These are phyloP conservation scores for Dictyostelium firmibasis DNA, from an alignment of 78 protist genomes.

Conservation along the genomic window DNA sequence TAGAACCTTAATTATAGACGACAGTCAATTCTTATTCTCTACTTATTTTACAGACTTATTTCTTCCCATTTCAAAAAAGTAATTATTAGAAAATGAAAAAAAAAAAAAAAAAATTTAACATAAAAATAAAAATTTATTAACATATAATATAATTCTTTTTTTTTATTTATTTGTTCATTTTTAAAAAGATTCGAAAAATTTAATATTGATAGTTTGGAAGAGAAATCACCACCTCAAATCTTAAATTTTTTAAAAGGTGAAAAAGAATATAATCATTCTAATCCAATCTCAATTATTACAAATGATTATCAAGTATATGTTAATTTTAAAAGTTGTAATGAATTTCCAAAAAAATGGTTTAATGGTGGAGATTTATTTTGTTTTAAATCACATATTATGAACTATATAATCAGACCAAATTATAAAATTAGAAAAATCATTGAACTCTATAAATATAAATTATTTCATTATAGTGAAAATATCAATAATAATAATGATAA, in stretches of 20 bases:
- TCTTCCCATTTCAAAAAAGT: not conserved
- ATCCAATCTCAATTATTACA: not conserved
- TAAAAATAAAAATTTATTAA: too few species aligned
- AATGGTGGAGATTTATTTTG: not conserved
- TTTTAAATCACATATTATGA: not conserved
- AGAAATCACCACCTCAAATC: not conserved
- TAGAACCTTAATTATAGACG: not conserved
- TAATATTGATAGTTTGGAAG: too few species aligned
- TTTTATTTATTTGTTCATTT: not conserved
- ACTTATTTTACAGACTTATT: not conserved
- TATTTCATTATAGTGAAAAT: not conserved
- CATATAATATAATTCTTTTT: not conserved
- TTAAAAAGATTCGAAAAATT: not conserved
- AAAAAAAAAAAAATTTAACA: too few species aligned
- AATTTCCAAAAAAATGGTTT: not conserved
- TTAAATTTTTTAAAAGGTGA: not conserved
- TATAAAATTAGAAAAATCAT: not conserved
- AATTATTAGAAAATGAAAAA: not conserved
- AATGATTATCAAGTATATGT: not conserved
- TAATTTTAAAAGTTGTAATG: not conserved
- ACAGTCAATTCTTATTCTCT: not conserved
- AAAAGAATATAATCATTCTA: not conserved
- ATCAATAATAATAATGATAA: not conserved
- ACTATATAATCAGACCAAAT: not conserved
- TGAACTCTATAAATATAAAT: not conserved